Conservation (phyloP, 768 basidiomycete genomes). For the Xerocomus spinulosus region DNA sequence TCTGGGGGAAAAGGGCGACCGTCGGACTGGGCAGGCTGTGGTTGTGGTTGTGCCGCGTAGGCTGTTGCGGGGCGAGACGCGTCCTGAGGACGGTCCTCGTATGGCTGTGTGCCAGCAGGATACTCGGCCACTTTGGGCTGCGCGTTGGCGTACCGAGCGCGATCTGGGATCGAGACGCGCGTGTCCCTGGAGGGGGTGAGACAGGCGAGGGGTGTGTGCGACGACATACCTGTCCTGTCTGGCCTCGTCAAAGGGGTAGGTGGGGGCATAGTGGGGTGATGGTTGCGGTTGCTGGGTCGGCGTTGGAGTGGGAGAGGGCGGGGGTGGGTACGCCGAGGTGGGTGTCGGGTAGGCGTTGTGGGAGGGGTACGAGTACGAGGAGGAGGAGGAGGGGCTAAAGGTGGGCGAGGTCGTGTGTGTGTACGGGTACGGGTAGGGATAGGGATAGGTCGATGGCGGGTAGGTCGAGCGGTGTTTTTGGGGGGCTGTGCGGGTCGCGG, state of each 20-base stretch:
- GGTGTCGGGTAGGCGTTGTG: constrained; percentile 21
- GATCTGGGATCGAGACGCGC: constrained; percentile 20
- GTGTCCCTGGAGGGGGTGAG: constrained; percentile 17
- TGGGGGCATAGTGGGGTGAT: constrained; percentile 17
- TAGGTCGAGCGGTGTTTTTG: too few relatives aligned
- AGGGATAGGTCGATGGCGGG: constrained; percentile 18
- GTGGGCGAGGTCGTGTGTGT: constrained; percentile 24
- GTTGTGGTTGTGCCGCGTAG: constrained; percentile 16
- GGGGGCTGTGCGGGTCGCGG: constrained; percentile 6
- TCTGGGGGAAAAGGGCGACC: constrained; percentile 17
- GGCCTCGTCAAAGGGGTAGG: constrained; percentile 23
- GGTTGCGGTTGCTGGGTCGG: constrained; percentile 24
- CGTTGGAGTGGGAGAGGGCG: constrained; percentile 29
- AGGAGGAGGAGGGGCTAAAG: constrained; percentile 19
- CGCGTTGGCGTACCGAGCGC: constrained; percentile 15
- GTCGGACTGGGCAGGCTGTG: constrained; percentile 16
- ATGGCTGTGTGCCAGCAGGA: too few relatives aligned
- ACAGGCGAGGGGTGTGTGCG: too few relatives aligned
- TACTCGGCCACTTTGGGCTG: constrained; percentile 21
- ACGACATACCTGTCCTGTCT: too few relatives aligned
- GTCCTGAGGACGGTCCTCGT: too few relatives aligned
- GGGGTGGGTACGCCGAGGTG: constrained; percentile 27
- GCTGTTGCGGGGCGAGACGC: constrained; percentile 21
- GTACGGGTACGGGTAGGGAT: constrained; percentile 19
- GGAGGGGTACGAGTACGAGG: constrained; percentile 19